Evolutionary conservation across 768 basidiomycete genomes (phyloP).

Genomic region (Tricholoma terreum): DNA sequence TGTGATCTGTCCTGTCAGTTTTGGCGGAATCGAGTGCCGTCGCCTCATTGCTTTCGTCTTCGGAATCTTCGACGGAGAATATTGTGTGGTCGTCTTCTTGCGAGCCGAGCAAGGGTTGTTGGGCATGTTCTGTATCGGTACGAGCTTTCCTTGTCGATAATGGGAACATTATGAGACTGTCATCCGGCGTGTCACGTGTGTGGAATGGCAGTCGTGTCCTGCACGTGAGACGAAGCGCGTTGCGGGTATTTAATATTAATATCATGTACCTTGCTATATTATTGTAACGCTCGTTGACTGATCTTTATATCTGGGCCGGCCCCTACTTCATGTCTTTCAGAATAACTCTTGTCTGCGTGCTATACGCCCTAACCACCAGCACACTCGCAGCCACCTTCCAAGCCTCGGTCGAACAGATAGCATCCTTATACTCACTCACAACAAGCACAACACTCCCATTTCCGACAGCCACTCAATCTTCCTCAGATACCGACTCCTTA

Average conservation of each 20-base stretch:
- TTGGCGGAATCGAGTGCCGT: conserved; percentile 30
- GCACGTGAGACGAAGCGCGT: too few relatives aligned
- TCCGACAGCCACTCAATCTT: conserved; percentile 57
- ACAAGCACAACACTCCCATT: conserved; percentile 64
- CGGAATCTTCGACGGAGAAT: conserved; percentile 58
- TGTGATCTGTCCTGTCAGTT: conserved; percentile 37
- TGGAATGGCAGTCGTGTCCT: too few relatives aligned
- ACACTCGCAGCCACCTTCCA: conserved; percentile 25
- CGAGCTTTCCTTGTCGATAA: conserved; percentile 28
- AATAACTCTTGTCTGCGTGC: conserved; percentile 13
- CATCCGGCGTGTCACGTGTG: too few relatives aligned
- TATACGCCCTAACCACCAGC: conserved; percentile 15
- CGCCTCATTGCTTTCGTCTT: conserved; percentile 42
- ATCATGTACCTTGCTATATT: too few relatives aligned
- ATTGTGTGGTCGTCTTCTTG: conserved; percentile 42
- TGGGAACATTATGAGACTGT: conserved; percentile 19
- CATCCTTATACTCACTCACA: conserved; percentile 50
- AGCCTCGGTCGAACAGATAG: conserved; percentile 35
- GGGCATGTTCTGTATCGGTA: conserved; percentile 40
- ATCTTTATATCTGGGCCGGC: conserved; percentile 3
- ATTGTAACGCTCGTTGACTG: too few relatives aligned
- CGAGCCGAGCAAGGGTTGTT: conserved; percentile 59
- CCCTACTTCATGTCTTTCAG: conserved; percentile 1
- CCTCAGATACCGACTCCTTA: conserved; percentile 46
- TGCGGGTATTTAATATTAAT: too few relatives aligned